Conservation (phyloP, 306 rosid species). For the Vigna radiata region DNA sequence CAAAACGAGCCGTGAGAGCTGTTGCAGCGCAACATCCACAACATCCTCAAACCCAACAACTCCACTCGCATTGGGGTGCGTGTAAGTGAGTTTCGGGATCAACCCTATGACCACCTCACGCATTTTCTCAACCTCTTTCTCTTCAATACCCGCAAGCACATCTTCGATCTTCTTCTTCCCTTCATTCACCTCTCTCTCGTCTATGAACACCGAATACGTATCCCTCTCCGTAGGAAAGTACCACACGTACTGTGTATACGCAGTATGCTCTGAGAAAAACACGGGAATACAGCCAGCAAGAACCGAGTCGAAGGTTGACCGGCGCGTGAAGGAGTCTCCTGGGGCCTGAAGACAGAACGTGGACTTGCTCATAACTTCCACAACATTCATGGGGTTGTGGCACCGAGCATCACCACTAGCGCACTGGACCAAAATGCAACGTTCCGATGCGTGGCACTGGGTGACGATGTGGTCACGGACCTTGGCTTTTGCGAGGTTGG, state of each 20-base stretch:
- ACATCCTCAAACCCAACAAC: conserved; percentile 57
- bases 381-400: conserved; percentile 54
- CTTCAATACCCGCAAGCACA: conserved; percentile 50
- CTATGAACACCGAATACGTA: conserved; percentile 62
- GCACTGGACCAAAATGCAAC: conserved; percentile 59
- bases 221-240: conserved; percentile 47
- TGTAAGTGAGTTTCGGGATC: conserved; percentile 63
- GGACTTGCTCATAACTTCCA: conserved; percentile 57
- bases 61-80: conserved; percentile 59
- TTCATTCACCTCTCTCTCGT: conserved; percentile 50
- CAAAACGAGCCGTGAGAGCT: conserved; percentile 12
- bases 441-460: conserved; percentile 56
- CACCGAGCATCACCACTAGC: conserved; percentile 43
- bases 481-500: conserved; percentile 68
- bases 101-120: conserved; percentile 51
- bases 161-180: conserved; percentile 55
- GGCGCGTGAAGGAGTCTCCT: conserved; percentile 77
- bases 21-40: conserved; percentile 58
- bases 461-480: conserved; percentile 59
- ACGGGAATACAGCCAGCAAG: conserved; percentile 78
- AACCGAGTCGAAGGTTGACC: conserved; percentile 76
- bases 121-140: conserved; percentile 52
- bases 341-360: conserved; percentile 75
- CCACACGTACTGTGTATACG: conserved; percentile 78
- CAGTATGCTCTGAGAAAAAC: conserved; percentile 76